Base-by-base conservation (phyloP, 2,329 filamentous ascomycete genomes). In the Diplocarpon rosae region DNA sequence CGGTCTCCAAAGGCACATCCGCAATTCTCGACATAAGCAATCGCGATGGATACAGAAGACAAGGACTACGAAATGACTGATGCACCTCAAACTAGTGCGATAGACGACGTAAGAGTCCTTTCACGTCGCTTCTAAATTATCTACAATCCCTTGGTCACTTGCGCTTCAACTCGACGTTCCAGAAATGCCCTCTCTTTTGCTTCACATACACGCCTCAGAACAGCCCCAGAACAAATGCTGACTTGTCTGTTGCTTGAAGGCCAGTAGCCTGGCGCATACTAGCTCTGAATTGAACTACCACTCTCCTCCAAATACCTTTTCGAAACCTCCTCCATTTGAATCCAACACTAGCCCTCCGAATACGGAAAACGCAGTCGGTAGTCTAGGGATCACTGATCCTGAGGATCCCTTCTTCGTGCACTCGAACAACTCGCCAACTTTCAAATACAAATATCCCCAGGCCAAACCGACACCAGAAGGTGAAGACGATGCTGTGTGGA, bases 371-470 rank as follows among this genome's bases (percentile, higher is more conserved):
- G 15, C 14, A 31, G 32, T 40, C 28, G 43, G 43, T 12, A 43
- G 41, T 15, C 3, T 33, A 8, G 42, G 41, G 11, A 40, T 48
- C 8, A 44, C 41, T 5, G 29, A 48, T 17, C 33, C 46, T 24
- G 40, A 44, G 15, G 29, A 48, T 17, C 45, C 43, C 0, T 43
- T 47, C 31, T 43, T 43, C 10, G 43, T 48, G 3, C 29, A 46
- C 13, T 47, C 47, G 16, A 50, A 49, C 39, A 59, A 56, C 29
- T 51, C 39, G 8, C 37, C 50, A n/a, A 48, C 48, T 11, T 60
- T 58, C 39, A 59, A 56, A 39, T 62, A 58, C 51, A 59, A 62
- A 40, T 60, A 62, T 39, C 53, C 54, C 5, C 49, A 62, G 37
- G 58, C 59, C 3, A 43, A 42, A 10, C 59, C 59, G 8, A 59